Percentiles rank a stretch among this genome's conserved stretches.
Evolutionary conservation across 208 protist species (phyloP).

Genomic region (Acanthamoeba royreba): DNA sequence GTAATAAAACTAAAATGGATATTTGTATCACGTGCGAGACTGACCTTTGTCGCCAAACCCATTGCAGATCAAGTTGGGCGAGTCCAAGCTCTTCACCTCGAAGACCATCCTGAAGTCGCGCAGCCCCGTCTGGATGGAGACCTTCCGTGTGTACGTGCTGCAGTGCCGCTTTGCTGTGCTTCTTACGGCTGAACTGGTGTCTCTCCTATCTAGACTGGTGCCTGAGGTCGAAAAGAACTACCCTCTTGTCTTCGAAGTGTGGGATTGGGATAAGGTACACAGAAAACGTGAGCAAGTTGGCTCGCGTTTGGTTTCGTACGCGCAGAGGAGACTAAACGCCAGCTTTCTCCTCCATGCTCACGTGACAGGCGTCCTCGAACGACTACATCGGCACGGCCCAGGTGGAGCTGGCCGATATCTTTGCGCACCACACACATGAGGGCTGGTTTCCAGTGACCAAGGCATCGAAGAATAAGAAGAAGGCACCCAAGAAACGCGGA

Average conservation of each 20-base stretch:
- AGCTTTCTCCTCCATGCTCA: background rate
- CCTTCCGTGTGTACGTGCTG: background rate
- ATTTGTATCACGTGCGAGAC: too few relatives aligned
- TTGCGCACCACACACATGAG: background rate
- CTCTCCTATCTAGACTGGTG: conserved; percentile 1
- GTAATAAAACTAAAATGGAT: too few relatives aligned
- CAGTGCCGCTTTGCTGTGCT: background rate
- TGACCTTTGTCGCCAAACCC: background rate
- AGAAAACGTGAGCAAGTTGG: too few relatives aligned
- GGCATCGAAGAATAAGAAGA: background rate
- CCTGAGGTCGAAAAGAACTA: conserved; percentile 15
- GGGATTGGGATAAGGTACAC: conserved; percentile 1
- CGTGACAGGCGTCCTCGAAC: background rate
- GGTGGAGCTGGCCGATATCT: background rate
- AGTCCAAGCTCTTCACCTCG: background rate
- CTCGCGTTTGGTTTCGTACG: background rate
- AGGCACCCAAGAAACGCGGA: background rate
- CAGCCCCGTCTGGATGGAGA: conserved; percentile 29
- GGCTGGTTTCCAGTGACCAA: background rate
- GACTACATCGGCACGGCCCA: background rate
- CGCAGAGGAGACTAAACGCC: background rate
- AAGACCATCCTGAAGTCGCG: background rate
- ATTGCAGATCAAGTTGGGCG: background rate
- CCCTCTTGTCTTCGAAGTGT: background rate
- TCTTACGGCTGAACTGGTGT: background rate